phyloP scores from a whole-genome alignment of 2,329 filamentous ascomycete genomes.

The Botrytis squamosa region DNA sequence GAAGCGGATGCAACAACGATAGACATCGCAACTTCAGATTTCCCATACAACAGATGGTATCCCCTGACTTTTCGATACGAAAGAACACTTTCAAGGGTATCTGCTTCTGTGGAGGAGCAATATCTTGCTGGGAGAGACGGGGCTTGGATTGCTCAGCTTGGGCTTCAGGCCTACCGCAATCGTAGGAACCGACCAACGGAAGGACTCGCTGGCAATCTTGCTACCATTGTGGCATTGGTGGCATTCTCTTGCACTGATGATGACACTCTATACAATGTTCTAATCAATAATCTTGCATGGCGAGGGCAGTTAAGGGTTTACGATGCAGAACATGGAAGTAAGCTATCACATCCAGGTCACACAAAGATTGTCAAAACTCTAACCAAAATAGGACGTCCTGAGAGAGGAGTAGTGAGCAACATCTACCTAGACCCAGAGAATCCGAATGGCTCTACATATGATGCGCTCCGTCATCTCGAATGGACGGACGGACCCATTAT shows the following conservation, averaged over 20 bases:
- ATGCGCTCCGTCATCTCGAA: slow-evolving; percentile 27
- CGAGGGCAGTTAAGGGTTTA: slow-evolving; percentile 25
- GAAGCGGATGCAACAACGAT: slow-evolving; percentile 23
- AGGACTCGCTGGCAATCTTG: slow-evolving; percentile 30
- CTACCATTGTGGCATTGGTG: slow-evolving; percentile 31
- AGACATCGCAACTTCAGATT: slow-evolving; percentile 18
- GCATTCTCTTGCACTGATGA: slow-evolving; percentile 31
- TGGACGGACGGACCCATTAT: slow-evolving; percentile 17
- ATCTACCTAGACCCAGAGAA: slow-evolving; percentile 36
- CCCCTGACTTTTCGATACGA: slow-evolving; percentile 27
- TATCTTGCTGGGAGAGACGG: slow-evolving; percentile 23
- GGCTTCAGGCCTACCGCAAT: slow-evolving; percentile 23
- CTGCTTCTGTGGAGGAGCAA: slow-evolving; percentile 15
- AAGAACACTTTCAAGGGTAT: slow-evolving; percentile 21
- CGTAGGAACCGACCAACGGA: neutral
- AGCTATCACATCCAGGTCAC: slow-evolving; percentile 12
- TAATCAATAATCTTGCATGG: slow-evolving; percentile 28
- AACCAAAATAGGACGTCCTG: slow-evolving; percentile 20
- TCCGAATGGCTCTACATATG: slow-evolving; percentile 26
- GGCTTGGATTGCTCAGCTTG: slow-evolving; percentile 27
- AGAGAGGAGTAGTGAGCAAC: slow-evolving; percentile 31
- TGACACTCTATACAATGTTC: slow-evolving; percentile 18
- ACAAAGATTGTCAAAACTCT: neutral
- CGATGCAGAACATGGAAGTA: slow-evolving; percentile 26
- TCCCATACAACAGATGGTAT: slow-evolving; percentile 27